Evolutionary conservation across 1,284 basidiomycete genomes (phyloP).

Genomic region (Leccinum solheimii): DNA sequence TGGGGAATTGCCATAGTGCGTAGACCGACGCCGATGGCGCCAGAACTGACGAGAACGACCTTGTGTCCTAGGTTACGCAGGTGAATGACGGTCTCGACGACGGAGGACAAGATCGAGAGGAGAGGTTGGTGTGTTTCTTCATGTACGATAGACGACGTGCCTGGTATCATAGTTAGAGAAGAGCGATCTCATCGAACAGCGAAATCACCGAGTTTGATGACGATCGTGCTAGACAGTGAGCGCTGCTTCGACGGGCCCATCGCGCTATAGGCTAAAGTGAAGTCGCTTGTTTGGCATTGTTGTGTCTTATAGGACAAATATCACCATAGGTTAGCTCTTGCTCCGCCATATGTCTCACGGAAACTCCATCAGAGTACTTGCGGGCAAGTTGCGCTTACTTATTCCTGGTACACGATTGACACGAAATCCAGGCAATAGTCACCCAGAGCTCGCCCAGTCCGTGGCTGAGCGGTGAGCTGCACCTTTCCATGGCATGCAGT

Average conservation of each 20-base stretch:
- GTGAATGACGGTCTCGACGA: conserved; percentile 88
- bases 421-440: conserved; percentile 81
- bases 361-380: conserved; percentile 90
- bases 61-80: conserved; percentile 85
- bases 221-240: conserved; percentile 60
- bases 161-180: conserved; percentile 41
- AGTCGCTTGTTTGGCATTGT: conserved; percentile 17
- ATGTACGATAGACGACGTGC: conserved; percentile 93
- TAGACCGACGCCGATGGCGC: conserved; percentile 93
- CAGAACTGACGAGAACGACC: conserved; percentile 94
- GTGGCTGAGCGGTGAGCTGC: conserved; percentile 93
- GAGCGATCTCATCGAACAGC: background rate
- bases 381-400: conserved; percentile 59
- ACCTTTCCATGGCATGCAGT: conserved; percentile 45
- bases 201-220: conserved; percentile 78
- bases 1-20: conserved; percentile 86
- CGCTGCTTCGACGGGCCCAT: conserved; percentile 27
- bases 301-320: conserved; percentile 13
- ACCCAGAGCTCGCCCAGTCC: conserved; percentile 92
- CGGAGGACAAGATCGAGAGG: conserved; percentile 84
- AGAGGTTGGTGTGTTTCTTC: conserved; percentile 88
- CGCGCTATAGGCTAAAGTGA: no score
- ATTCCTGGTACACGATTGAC: conserved; percentile 19
- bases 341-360: conserved; percentile 73
- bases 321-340: background rate